phyloP scores from a whole-genome alignment of 805 yeast genomes.

The Candida endomychidarum region DNA sequence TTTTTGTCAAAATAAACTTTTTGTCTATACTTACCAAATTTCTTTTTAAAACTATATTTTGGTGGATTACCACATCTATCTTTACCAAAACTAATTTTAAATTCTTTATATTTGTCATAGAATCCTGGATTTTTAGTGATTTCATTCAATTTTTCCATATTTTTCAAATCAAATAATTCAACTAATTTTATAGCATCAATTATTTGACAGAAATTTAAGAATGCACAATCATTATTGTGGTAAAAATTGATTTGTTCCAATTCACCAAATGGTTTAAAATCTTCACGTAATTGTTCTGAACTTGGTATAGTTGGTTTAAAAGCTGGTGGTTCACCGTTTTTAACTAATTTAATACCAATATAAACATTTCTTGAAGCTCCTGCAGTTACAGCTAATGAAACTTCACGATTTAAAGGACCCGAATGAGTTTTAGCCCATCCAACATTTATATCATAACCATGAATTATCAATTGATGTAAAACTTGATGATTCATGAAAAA shows the following conservation, averaged over 20 bases:
- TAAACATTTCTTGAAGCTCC: constrained; percentile 81
- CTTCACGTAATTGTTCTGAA: constrained; percentile 53
- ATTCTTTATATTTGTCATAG: constrained; percentile 47
- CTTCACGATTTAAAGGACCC: constrained; percentile 57
- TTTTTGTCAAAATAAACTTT: constrained; percentile 19
- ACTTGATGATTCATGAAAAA: constrained; percentile 60
- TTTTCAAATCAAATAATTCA: constrained; percentile 48
- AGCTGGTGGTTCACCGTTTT: constrained; percentile 19
- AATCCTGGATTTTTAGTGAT: constrained; percentile 30
- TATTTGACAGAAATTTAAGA: constrained; percentile 68
- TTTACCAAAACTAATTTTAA: constrained; percentile 68
- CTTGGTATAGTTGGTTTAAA: constrained; percentile 27
- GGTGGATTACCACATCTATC: constrained; percentile 81
- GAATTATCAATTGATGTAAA: constrained; percentile 57
- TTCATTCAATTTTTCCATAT: constrained; percentile 32
- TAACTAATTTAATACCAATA: constrained; percentile 54
- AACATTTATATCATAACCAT: constrained; percentile 59
- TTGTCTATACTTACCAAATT: constrained; percentile 28
- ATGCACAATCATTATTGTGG: constrained; percentile 70
- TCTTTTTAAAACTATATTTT: constrained; percentile 49
- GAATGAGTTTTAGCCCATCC: constrained; percentile 72
- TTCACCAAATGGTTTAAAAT: constrained; percentile 65
- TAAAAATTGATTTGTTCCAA: constrained; percentile 75
- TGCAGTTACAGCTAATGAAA: constrained; percentile 62
- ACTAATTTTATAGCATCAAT: constrained; percentile 63